A percentile compares a stretch with the other conserved stretches of the same genome.
Conservation (phyloP, 202 grass and related monocot genomes). For the Carex arenaria region DNA sequence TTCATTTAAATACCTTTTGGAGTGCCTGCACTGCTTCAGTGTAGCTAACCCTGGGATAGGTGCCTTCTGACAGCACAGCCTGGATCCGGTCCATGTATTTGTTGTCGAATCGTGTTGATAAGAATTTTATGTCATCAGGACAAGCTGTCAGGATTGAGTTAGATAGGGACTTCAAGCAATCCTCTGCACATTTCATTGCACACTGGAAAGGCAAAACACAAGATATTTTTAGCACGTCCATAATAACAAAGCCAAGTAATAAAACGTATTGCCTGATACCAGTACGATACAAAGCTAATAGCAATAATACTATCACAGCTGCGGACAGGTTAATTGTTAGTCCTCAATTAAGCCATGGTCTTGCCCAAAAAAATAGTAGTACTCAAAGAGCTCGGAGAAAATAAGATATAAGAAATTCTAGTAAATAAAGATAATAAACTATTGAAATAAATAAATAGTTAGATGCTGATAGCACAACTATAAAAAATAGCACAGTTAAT, state of each 20-base stretch:
- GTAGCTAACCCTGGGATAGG: conserved; percentile 51
- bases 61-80: conserved; percentile 15
- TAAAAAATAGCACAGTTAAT: not conserved
- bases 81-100: conserved; percentile 1
- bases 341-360: not conserved
- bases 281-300: not conserved
- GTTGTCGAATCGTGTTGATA: conserved; percentile 23
- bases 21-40: conserved; percentile 45
- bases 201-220: conserved; percentile 24
- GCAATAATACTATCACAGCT: not conserved
- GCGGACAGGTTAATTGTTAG: not conserved
- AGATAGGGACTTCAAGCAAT: conserved; percentile 43
- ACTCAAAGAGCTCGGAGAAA: not conserved
- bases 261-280: not conserved
- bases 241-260: not conserved
- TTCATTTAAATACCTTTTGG: conserved; percentile 32
- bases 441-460: not conserved
- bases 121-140: conserved; percentile 45
- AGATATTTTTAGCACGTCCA: not conserved
- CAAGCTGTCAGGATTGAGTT: conserved; percentile 26
- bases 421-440: not conserved
- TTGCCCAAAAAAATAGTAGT: not conserved
- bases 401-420: not conserved
- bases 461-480: not conserved
- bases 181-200: conserved; percentile 45